Conservation (phyloP, 2,329 filamentous ascomycete species). For the Aspergillus transmontanensis region DNA sequence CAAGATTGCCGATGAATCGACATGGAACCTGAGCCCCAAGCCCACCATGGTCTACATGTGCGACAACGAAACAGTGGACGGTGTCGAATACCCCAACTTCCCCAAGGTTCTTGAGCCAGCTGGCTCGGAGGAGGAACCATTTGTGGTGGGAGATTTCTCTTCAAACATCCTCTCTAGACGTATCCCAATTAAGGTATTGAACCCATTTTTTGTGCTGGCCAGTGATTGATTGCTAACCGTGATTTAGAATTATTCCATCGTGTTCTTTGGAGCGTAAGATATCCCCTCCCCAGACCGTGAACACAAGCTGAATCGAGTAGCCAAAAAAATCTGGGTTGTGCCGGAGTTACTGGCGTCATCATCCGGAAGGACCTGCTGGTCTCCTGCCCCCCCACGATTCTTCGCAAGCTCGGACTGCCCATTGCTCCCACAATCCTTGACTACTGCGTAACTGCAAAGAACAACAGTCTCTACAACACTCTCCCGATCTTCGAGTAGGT, state of each 20-base stretch:
- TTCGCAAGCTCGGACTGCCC: conserved; percentile 68
- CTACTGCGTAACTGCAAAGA: conserved; percentile 84
- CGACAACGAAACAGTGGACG: conserved; percentile 79
- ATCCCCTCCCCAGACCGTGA: not conserved
- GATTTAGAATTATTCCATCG: conserved; percentile 61
- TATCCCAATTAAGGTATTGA: conserved; percentile 22
- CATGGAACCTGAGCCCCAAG: conserved; percentile 71
- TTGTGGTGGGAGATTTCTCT: conserved; percentile 90
- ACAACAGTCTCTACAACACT: conserved; percentile 95
- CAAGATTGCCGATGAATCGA: conserved; percentile 73
- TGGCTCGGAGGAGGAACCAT: conserved; percentile 59
- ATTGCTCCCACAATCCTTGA: conserved; percentile 70
- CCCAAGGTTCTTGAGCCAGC: conserved; percentile 65
- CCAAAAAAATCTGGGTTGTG: conserved; percentile 88
- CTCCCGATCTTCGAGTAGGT: conserved; percentile 73
- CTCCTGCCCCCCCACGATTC: conserved; percentile 58
- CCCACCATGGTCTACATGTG: conserved; percentile 82
- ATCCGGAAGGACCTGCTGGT: conserved; percentile 75
- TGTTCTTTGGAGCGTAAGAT: conserved; percentile 67
- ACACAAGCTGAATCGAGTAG: conserved; percentile 26
- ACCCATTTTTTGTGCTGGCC: not conserved
- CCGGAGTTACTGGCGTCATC: conserved; percentile 84
- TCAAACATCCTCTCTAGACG: conserved; percentile 84
- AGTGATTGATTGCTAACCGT: conserved; percentile 4
- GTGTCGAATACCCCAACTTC: conserved; percentile 81